Conservation (phyloP, 306 rosid genomes). For the Cucurbita maxima region DNA sequence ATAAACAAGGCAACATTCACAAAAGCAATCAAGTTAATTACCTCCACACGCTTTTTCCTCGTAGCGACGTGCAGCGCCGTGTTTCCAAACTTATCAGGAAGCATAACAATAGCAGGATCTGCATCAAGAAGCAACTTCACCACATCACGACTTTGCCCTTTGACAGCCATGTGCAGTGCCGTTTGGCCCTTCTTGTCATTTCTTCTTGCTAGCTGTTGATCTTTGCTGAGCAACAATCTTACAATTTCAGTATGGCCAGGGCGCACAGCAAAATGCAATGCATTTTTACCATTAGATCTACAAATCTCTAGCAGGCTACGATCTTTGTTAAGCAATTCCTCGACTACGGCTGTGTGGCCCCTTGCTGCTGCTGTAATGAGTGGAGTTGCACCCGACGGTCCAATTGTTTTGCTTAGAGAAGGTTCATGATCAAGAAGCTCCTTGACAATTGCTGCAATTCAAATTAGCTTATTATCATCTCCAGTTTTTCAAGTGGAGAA, state of each 20-base stretch:
- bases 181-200: conserved; percentile 98
- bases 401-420: conserved; percentile 65
- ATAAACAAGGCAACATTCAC: neutral
- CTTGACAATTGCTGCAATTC: conserved; percentile 65
- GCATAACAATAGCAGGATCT: conserved; percentile 97
- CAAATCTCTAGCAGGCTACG: conserved; percentile 58
- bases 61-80: conserved; percentile 92
- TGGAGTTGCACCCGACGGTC: conserved; percentile 77
- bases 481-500: neutral
- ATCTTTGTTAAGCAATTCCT: conserved; percentile 72
- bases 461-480: neutral
- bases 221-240: conserved; percentile 51
- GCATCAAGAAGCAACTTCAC: conserved; percentile 86
- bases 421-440: conserved; percentile 64
- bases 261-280: conserved; percentile 92
- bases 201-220: conserved; percentile 84
- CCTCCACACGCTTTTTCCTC: conserved; percentile 94
- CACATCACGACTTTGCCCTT: conserved; percentile 84
- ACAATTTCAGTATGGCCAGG: conserved; percentile 81
- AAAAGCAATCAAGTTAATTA: conserved; percentile 6
- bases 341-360: conserved; percentile 73
- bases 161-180: conserved; percentile 98
- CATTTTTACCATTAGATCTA: conserved; percentile 74
- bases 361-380: conserved; percentile 83
- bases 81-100: conserved; percentile 91